Conservation (phyloP, 768 basidiomycete genomes). For the Melanogaster broomeanus region DNA sequence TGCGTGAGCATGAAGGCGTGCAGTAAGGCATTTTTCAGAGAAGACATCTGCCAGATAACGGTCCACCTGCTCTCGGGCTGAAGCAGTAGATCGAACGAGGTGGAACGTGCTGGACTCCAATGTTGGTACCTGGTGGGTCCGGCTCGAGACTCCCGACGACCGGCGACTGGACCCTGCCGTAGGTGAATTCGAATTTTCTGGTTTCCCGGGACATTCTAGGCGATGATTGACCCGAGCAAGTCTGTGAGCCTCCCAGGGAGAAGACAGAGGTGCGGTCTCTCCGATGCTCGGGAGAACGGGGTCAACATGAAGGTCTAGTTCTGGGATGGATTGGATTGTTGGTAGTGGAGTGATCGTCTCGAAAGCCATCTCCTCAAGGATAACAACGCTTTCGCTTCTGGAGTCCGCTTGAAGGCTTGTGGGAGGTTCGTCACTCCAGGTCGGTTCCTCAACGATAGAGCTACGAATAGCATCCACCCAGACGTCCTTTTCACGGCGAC, state of each 20-base stretch:
- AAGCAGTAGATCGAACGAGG: constrained; percentile 65
- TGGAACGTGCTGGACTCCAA: constrained; percentile 53
- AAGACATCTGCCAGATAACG: constrained; percentile 79
- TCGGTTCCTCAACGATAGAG: constrained; percentile 41
- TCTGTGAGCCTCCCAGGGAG: constrained; percentile 1
- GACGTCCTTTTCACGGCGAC: constrained; percentile 79
- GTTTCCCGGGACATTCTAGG: constrained; percentile 17
- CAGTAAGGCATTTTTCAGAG: constrained; percentile 69
- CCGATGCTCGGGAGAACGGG: constrained; percentile 1
- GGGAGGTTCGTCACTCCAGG: constrained; percentile 62
- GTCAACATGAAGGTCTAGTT: constrained; percentile 33
- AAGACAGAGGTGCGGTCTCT: constrained; percentile 1
- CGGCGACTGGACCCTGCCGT: constrained; percentile 47
- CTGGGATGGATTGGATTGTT: constrained; percentile 60
- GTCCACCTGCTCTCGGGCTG: constrained; percentile 72
- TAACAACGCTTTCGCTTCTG: constrained; percentile 40
- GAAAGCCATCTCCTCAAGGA: constrained; percentile 39
- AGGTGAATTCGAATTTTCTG: constrained; percentile 12
- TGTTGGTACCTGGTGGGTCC: constrained; percentile 56
- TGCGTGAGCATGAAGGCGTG: constrained; percentile 63
- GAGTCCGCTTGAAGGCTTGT: constrained; percentile 58
- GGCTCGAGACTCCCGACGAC: constrained; percentile 65
- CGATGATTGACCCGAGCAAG: constrained; percentile 21
- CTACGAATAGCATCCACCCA: constrained; percentile 76
- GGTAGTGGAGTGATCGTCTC: constrained; percentile 45